phyloP scores from a whole-genome alignment of 768 basidiomycete species.

The Floccularia luteovirens region DNA sequence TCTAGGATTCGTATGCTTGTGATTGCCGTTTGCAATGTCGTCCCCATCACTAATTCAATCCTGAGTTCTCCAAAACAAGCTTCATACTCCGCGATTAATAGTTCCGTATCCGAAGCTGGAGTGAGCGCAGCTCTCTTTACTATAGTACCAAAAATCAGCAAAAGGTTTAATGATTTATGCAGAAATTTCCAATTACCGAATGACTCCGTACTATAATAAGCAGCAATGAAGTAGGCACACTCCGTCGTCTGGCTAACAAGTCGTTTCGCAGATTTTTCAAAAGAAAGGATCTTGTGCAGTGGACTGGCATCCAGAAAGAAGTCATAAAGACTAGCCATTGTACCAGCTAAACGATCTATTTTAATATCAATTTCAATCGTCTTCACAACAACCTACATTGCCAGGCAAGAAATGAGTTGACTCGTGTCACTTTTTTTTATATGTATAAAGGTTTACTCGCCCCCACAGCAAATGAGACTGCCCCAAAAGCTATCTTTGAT shows the following conservation, averaged over 20 bases:
- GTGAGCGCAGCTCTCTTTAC: background rate
- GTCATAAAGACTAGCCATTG: conserved; percentile 4
- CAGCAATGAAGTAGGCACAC: conserved; percentile 5
- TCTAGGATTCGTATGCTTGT: conserved; percentile 4
- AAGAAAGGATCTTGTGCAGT: conserved; percentile 5
- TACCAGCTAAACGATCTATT: conserved; percentile 3
- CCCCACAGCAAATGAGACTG: background rate
- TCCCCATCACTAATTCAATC: conserved; percentile 4
- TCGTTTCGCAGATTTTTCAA: conserved; percentile 2
- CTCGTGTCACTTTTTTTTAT: background rate
- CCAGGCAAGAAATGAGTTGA: background rate
- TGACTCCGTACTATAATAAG: background rate
- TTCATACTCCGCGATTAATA: conserved; percentile 3
- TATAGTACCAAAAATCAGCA: background rate
- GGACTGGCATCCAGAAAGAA: conserved; percentile 4
- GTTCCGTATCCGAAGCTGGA: conserved; percentile 1
- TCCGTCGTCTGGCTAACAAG: conserved; percentile 4
- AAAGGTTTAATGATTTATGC: background rate
- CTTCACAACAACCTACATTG: conserved; percentile 2
- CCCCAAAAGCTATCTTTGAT: background rate
- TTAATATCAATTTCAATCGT: conserved; percentile 1
- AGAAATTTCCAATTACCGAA: conserved; percentile 2
- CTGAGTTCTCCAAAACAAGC: conserved; percentile 1
- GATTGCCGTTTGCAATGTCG: conserved; percentile 1
- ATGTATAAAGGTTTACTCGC: background rate